Evolutionary conservation across 2,329 filamentous ascomycete species (phyloP), one percentile per base, ranked within the genome.

Genomic region (Magnaporthiopsis incrustans): DNA sequence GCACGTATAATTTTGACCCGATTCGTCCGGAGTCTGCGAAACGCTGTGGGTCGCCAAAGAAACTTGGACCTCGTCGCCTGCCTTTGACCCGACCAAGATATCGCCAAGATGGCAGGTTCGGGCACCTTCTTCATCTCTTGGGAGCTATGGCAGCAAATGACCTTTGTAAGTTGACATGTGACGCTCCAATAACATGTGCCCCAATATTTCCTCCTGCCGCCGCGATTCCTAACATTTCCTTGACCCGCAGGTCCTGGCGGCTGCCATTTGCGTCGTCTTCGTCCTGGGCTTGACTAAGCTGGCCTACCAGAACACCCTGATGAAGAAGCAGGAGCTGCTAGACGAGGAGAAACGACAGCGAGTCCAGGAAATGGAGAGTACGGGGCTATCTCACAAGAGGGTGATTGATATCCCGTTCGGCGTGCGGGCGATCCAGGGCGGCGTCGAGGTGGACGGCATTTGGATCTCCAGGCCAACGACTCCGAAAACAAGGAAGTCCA

Each of bases 91-190:
- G 44, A 53, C 22, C 3, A 53, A 5, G 8, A n/a, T 53, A 53
- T 53, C 22, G 44, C 44, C 44, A n/a, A 53, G 44, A 53, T 53
- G 44, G 7, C 44, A n/a, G 15, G 4, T n/a, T 50, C 44, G 22
- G 44, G 75, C 71, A 73, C 71, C 56, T 91, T 92, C 75, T 91
- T 90, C 75, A 71, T 79, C 57, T 81, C 78, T 61, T 96, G 92
- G 92, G 79, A 84, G 69, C 78, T 95, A 70, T 97, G 92, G 92
- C 86, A 95, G 81, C 87, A 96, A 79, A 88, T 97, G 87, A 90
- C 88, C 63, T 91, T 96, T 78, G 92, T 96, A 79, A 81, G 90
- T 82, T 35, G 8, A 14, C 22, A 35, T 38, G 12, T 35, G 3
- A 7, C 15, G 4, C 30, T 25, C 30, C 56, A 30, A 22, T 35